Evolutionary conservation across 768 basidiomycete genomes (phyloP), one percentile per base, ranked within the genome.

Genomic region (Termitomyces sp.): DNA sequence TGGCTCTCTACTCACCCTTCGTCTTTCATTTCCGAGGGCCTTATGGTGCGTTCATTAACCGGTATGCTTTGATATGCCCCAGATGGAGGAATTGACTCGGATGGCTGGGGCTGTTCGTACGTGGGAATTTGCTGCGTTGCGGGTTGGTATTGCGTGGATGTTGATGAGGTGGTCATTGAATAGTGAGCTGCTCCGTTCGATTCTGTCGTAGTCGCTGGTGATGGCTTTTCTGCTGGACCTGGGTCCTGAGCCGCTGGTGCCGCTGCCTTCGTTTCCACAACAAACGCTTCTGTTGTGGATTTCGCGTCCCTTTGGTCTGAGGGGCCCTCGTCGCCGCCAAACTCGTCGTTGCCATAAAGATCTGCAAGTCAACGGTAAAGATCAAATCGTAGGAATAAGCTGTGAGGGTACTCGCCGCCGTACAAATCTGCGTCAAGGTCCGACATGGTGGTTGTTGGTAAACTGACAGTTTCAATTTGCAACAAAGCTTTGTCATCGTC

Each of bases 21-120:
- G 68, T 97, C 96, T 74, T 94, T 94, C 92, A 94, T 94, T 74
- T 97, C 94, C 12, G 89, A 89, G 18, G 91, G 91, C 38, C 92
- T 83, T 16, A 94, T 77, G 38, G 84, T 87, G 49, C 91, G 83
- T 70, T 90, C 86, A 24, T 80, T 79, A 55, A 76, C 74, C 28
- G 78, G 73, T 33, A 75, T 74, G 70, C 67, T 81, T 66, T 78
- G 78, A 60, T 79, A 83, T 35, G 69, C 77, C 28, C 78, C 77
- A 16, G 74, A 71, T 44, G 73, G 72, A 22, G 73, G 68, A 62
- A 75, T 66, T 22, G 66, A 63, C 62, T 79, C 78, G 28, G 76
- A 73, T 0, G 79, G 73, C 36, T 80, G 79, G 8, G 85, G 84
- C 64, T 90, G 87, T 63, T 89, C 89, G 72, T 86, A 91, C n/a